Conservation (phyloP, 768 basidiomycete species). For the Tulasnella sp. region DNA sequence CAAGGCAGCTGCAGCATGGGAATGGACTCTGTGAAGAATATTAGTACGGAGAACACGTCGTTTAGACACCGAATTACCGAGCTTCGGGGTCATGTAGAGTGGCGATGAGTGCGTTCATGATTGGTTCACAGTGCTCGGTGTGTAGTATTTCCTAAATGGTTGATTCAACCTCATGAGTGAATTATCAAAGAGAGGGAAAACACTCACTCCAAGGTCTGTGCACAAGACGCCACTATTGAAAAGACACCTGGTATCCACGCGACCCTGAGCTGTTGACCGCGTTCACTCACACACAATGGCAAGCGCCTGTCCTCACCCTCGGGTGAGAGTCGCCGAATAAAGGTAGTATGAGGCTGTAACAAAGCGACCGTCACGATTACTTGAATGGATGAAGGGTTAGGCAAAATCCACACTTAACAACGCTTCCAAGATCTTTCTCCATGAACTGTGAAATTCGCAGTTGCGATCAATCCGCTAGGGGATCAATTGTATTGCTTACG, state of each 20-base stretch:
- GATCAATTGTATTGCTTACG: slow-evolving; percentile 27
- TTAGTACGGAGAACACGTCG: neutral
- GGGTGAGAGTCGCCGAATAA: slow-evolving; percentile 73
- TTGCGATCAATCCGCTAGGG: neutral
- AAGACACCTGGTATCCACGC: slow-evolving; percentile 1
- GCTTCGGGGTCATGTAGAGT: slow-evolving; percentile 65
- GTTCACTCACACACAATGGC: slow-evolving; percentile 65
- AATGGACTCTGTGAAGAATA: slow-evolving; percentile 48
- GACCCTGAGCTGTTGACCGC: slow-evolving; percentile 19
- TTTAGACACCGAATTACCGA: slow-evolving; percentile 33
- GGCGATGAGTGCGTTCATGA: slow-evolving; percentile 59
- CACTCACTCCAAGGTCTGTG: slow-evolving; percentile 67
- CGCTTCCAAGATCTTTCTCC: slow-evolving; percentile 68
- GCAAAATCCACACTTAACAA: slow-evolving; percentile 50
- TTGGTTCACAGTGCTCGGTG: slow-evolving; percentile 48
- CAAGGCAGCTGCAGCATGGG: slow-evolving; percentile 75
- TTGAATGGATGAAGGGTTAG: neutral
- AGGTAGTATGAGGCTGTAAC: slow-evolving; percentile 52
- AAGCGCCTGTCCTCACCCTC: slow-evolving; percentile 59
- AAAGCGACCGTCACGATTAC: slow-evolving; percentile 17
- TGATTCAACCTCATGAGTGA: neutral
- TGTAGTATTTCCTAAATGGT: slow-evolving; percentile 58
- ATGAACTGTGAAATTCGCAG: slow-evolving; percentile 39
- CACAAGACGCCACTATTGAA: slow-evolving; percentile 65
- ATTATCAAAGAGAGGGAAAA: neutral